Conservation (phyloP, 805 yeast genomes). For the Barnettozyma sp. region DNA sequence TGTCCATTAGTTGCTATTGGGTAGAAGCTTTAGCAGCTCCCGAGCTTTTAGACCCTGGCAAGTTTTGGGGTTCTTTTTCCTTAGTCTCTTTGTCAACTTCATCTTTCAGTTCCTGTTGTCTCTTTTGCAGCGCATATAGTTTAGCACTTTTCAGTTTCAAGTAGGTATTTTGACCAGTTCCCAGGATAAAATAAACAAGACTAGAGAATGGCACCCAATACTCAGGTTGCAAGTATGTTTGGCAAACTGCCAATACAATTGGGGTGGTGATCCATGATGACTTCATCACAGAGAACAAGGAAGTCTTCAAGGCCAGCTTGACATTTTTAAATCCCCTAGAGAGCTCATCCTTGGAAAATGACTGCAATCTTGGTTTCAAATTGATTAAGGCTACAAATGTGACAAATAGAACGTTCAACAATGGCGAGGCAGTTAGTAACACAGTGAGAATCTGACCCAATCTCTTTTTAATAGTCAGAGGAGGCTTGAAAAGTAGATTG, state of each 20-base stretch:
- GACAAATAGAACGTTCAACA: conserved; percentile 41
- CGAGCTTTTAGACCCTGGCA: conserved; percentile 12
- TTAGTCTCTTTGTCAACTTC: conserved; percentile 12
- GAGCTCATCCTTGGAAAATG: conserved; percentile 11
- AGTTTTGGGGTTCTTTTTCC: conserved; percentile 7
- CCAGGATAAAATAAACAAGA: conserved; percentile 49
- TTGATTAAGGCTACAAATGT: conserved; percentile 49
- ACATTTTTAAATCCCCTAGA: conserved; percentile 11
- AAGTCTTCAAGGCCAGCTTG: conserved; percentile 31
- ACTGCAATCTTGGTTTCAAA: conserved; percentile 16
- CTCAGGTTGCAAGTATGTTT: conserved; percentile 48
- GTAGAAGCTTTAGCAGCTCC: too few relatives aligned
- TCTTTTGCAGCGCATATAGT: conserved; percentile 15
- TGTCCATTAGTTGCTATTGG: conserved; percentile 8
- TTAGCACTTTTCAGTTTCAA: conserved; percentile 35
- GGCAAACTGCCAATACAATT: conserved; percentile 47
- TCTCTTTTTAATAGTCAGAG: conserved; percentile 34
- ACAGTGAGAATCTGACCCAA: conserved; percentile 45
- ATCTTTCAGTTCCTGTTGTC: conserved; percentile 18
- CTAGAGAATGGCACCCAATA: conserved; percentile 61
- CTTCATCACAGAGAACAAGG: conserved; percentile 40
- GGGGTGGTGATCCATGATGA: conserved; percentile 51
- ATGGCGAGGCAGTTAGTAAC: conserved; percentile 50
- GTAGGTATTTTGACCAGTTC: conserved; percentile 54
- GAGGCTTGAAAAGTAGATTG: conserved; percentile 38